phyloP scores from a whole-genome alignment of 1,139 yeast species.

The Yamadazyma buinensis region DNA sequence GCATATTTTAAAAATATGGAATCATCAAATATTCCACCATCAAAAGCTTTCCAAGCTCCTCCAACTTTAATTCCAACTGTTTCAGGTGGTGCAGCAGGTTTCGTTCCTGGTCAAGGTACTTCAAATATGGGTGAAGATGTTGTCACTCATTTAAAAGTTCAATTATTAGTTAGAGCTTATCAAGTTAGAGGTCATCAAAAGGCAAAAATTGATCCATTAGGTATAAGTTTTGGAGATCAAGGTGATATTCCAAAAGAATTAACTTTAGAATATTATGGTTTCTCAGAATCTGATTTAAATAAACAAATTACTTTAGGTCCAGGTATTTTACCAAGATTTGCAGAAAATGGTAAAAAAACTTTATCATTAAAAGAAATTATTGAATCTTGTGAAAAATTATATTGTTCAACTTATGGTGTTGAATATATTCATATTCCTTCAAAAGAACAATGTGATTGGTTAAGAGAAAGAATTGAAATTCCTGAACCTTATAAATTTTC shows the following conservation, averaged over 20 bases:
- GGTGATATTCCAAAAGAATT: slow-evolving; percentile 71
- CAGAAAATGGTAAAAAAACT: slow-evolving; percentile 59
- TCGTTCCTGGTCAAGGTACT: slow-evolving; percentile 38
- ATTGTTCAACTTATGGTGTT: slow-evolving; percentile 87
- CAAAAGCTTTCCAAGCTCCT: slow-evolving; percentile 83
- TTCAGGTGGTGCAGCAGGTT: slow-evolving; percentile 66
- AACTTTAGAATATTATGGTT: slow-evolving; percentile 87
- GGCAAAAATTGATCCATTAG: slow-evolving; percentile 93
- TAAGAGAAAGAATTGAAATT: slow-evolving; percentile 92
- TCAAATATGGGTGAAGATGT: slow-evolving; percentile 52
- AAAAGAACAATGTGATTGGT: slow-evolving; percentile 95
- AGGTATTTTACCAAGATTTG: slow-evolving; percentile 93
- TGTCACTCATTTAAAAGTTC: slow-evolving; percentile 88
- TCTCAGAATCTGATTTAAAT: slow-evolving; percentile 79
- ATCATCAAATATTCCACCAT: slow-evolving; percentile 61
- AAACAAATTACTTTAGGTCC: slow-evolving; percentile 91
- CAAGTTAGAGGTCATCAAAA: slow-evolving; percentile 98
- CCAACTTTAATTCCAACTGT: slow-evolving; percentile 80
- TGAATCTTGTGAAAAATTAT: slow-evolving; percentile 72
- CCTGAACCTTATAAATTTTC: slow-evolving; percentile 84
- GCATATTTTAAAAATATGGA: slow-evolving; percentile 91
- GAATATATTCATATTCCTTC: slow-evolving; percentile 97
- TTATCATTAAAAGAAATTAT: slow-evolving; percentile 77
- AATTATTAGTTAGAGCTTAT: slow-evolving; percentile 94
- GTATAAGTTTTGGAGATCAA: slow-evolving; percentile 77